These are phyloP conservation scores for Adansonia gregorii DNA, from an alignment of 441 rosid species.

Conservation along the genomic window DNA sequence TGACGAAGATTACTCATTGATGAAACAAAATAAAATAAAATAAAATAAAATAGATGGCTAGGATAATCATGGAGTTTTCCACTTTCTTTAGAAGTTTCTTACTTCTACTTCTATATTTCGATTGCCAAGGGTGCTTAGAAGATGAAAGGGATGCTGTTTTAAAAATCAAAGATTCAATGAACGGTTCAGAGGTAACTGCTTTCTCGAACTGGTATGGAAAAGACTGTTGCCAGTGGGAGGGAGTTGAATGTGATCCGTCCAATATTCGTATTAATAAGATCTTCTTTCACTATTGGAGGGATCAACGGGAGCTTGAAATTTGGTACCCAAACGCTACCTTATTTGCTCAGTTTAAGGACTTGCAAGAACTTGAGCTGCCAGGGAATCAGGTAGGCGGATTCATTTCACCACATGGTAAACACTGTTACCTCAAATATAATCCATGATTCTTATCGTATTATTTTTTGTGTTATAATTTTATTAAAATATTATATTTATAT, in stretches of 20 bases:
- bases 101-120: too few species aligned
- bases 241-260: neutral
- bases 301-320: neutral
- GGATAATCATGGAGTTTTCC: too few species aligned
- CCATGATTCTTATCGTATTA: too few species aligned
- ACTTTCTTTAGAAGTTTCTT: too few species aligned
- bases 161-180: constrained; percentile 10
- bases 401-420: constrained; percentile 13
- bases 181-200: neutral
- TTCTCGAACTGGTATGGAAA: constrained; percentile 8
- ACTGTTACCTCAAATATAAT: neutral
- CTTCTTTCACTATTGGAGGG: neutral
- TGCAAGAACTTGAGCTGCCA: neutral
- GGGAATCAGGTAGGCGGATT: constrained; percentile 19
- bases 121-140: neutral
- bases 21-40: too few species aligned
- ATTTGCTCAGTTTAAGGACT: constrained; percentile 12
- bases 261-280: neutral
- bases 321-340: constrained; percentile 14
- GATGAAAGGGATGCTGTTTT: constrained; percentile 4
- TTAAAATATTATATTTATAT: too few species aligned
- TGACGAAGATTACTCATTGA: too few species aligned
- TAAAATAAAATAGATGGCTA: too few species aligned
- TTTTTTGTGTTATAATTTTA: too few species aligned
- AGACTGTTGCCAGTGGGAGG: constrained; percentile 21